These are phyloP conservation scores for Pseudonitzschia delicatissima DNA, from an alignment of 108 stramenopile species.

Conservation along the genomic window DNA sequence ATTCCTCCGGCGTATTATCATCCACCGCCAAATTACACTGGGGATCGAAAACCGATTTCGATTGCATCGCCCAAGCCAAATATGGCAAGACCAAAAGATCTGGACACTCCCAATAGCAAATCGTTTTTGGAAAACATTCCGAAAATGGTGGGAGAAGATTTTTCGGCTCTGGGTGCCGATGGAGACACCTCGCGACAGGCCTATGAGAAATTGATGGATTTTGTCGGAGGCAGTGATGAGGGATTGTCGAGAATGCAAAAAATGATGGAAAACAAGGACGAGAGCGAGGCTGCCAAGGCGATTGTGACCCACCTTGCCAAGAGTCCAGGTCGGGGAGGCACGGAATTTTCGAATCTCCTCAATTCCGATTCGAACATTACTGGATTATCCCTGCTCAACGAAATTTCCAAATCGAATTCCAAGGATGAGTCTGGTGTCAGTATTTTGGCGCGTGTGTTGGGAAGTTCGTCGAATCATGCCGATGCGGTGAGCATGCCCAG, in stretches of 20 bases:
- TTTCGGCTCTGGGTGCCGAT: not conserved
- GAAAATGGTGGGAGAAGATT: not conserved
- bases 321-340: conserved; percentile 9
- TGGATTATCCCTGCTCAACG: not conserved
- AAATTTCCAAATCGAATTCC: not conserved
- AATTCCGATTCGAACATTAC: not conserved
- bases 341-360: conserved; percentile 18
- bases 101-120: not conserved
- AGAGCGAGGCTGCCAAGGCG: conserved; percentile 26
- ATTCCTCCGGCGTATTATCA: not conserved
- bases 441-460: not conserved
- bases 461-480: not conserved
- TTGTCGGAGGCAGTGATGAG: conserved; percentile 6
- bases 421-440: conserved; percentile 3
- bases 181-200: conserved; percentile 18
- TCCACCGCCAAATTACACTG: not conserved
- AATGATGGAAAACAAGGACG: conserved; percentile 38
- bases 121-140: not conserved
- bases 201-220: conserved; percentile 27
- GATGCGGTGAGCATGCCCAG: not conserved
- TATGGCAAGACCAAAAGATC: not conserved
- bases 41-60: not conserved
- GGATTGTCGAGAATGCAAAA: conserved; percentile 34
- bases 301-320: conserved; percentile 24
- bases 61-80: conserved; percentile 1